These are phyloP conservation scores for Talaromyces amestolkiae DNA, from an alignment of 2,329 filamentous ascomycete species.

Conservation along the genomic window DNA sequence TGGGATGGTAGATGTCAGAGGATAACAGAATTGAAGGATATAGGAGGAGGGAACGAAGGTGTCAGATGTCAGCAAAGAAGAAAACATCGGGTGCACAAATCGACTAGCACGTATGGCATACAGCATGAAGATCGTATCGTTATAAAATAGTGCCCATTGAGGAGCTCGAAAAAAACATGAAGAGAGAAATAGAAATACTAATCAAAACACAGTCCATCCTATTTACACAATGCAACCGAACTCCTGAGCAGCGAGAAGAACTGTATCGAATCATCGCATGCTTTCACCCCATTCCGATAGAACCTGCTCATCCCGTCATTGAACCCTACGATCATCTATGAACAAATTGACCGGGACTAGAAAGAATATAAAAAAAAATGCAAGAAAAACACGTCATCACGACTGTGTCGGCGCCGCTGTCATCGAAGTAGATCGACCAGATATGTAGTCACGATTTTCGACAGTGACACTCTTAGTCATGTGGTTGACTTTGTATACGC, in stretches of 20 bases:
- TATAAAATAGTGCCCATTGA: neutral
- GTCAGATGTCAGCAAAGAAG: too few relatives aligned
- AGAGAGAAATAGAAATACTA: neutral
- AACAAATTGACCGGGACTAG: neutral
- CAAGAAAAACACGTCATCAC: conserved; percentile 5
- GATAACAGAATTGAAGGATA: neutral
- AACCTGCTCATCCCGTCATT: neutral
- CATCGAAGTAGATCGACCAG: conserved; percentile 23
- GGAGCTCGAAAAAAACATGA: neutral
- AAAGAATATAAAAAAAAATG: neutral
- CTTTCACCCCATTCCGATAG: neutral
- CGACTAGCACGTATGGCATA: neutral
- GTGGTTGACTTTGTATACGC: conserved; percentile 99
- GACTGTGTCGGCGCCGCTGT: conserved; percentile 14
- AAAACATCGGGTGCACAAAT: neutral
- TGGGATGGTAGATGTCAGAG: neutral
- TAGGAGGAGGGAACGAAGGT: neutral
- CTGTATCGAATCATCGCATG: neutral
- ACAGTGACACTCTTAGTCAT: conserved; percentile 94
- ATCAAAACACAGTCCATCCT: neutral
- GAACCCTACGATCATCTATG: neutral
- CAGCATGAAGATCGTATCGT: neutral
- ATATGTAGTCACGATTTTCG: conserved; percentile 76
- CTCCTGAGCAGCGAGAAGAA: neutral
- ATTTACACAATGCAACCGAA: conserved; percentile 7